Conservation (phyloP, 306 rosid species). For the Acmispon strigosus region DNA sequence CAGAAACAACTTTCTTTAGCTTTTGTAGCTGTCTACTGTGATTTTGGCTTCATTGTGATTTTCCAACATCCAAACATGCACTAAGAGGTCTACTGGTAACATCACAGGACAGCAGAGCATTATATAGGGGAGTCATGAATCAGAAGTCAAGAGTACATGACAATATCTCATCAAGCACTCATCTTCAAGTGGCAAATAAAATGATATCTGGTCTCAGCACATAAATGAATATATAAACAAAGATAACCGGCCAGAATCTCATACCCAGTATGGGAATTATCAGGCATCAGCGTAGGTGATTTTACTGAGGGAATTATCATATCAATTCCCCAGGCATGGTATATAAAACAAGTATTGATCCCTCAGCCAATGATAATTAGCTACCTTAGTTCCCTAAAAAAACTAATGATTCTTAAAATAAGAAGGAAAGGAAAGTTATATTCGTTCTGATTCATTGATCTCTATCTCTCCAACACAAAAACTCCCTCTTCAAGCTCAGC, state of each 20-base stretch:
- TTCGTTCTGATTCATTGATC: neutral
- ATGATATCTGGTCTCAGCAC: neutral
- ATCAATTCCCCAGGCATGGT: neutral
- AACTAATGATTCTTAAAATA: neutral
- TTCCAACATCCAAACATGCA: no score
- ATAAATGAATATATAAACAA: neutral
- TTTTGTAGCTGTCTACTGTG: no score
- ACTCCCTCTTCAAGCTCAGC: slow-evolving; percentile 33
- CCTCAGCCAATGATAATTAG: neutral
- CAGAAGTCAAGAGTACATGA: neutral
- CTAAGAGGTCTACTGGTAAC: neutral
- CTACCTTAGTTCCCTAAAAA: neutral
- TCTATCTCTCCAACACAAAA: neutral
- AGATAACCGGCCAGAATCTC: neutral
- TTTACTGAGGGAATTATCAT: neutral
- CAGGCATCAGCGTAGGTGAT: neutral
- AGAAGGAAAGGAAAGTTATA: neutral
- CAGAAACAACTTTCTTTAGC: no score
- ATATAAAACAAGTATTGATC: neutral
- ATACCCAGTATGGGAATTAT: neutral
- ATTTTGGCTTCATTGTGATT: no score
- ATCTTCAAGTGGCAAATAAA: neutral
- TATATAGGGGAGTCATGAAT: neutral
- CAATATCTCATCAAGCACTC: neutral
- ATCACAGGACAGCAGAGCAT: neutral